Conservation (phyloP, 805 yeast genomes). For the Kuraishia borneana region DNA sequence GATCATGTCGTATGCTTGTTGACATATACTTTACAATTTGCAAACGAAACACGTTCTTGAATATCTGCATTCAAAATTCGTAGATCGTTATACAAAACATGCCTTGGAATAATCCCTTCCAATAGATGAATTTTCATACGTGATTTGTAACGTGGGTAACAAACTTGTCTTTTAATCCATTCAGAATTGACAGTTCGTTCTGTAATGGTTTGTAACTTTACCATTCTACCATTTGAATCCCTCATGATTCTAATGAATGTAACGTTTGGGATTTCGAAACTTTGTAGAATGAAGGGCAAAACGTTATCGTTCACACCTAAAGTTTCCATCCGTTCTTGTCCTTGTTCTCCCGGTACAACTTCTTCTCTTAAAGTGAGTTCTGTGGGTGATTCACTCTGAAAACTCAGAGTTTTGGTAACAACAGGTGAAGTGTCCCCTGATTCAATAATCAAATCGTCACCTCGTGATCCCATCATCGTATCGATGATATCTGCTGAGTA, state of each 20-base stretch:
- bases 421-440: not conserved
- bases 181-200: conserved; percentile 12
- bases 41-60: conserved; percentile 2
- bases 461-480: not conserved
- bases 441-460: not conserved
- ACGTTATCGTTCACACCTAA: not conserved
- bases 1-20: not conserved
- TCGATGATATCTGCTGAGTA: not conserved
- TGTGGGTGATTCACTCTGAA: not conserved
- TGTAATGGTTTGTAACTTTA: conserved; percentile 23
- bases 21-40: not conserved
- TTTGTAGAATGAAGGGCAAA: not conserved
- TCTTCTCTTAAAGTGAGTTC: not conserved
- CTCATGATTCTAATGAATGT: conserved; percentile 26
- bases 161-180: conserved; percentile 26
- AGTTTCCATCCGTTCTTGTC: not conserved
- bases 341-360: not conserved
- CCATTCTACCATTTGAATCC: conserved; percentile 24
- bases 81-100: conserved; percentile 16
- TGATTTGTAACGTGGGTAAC: conserved; percentile 32
- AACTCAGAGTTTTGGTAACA: not conserved
- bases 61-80: conserved; percentile 19
- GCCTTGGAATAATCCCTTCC: not conserved
- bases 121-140: conserved; percentile 28
- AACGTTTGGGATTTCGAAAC: conserved; percentile 5